Evolutionary conservation across 1,139 yeast species (phyloP), one percentile per base, ranked within the genome.

Genomic region (Pneumocystis jirovecii): DNA sequence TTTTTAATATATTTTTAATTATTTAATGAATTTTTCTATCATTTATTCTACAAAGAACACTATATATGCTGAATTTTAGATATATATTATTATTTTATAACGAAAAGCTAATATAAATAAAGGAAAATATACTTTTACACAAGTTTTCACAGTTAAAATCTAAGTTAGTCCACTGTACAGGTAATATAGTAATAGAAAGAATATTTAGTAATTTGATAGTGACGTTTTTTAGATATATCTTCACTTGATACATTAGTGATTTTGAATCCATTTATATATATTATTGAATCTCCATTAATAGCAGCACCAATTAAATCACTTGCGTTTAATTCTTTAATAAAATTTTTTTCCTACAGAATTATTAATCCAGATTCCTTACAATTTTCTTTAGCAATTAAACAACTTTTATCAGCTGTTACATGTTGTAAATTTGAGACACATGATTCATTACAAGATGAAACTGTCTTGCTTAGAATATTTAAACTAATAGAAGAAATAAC

Each of bases 341-440:
- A 88, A 74, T 81, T 91, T 70, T 75, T 87, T 62, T 81, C 82
- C 63, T 86, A 88, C 73, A 83, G 78, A 12, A 80, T 86, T 25
- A 76, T 85, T 21, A 76, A 79, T 60, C 73, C 74, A 21, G 70
- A 75, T 0, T 80, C 84, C 4, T 74, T 76, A 25, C 82, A 85
- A 50, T 81, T 89, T 59, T 71, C 71, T 25, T 68, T 69, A 71
- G 83, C 76, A 65, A 76, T 87, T 69, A 79, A 84, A 17, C 86
- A 85, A 71, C 79, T 86, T 66, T 82, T 86, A 25, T 82, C 88
- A 21, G 87, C 97, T 0, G 81, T 95, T 67, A 89, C 97, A 0
- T 96, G 90, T 73, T 93, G 98, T 75, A 83, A 96, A 56, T 95
- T 93, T 74, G 97, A 93, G 76, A 96, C 96, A 1, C 88, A 95